These are phyloP conservation scores for Nemania bipapillata DNA, from an alignment of 2,329 filamentous ascomycete genomes.

Conservation along the genomic window DNA sequence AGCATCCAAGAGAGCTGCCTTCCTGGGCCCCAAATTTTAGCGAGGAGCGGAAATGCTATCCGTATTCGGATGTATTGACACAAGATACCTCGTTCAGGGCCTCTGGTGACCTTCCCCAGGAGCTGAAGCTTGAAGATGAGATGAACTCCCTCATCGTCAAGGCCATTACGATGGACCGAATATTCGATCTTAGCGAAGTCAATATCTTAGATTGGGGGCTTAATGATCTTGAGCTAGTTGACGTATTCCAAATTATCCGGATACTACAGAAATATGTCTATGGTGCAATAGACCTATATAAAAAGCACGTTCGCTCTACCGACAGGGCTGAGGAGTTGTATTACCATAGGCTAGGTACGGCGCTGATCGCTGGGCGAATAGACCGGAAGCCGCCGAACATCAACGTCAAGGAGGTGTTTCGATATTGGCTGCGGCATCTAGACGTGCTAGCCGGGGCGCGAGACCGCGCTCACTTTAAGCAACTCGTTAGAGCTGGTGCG, in stretches of 20 bases:
- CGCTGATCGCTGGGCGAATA: conserved; percentile 21
- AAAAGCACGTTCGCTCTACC: conserved; percentile 12
- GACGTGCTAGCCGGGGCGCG: conserved; percentile 5
- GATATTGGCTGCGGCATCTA: conserved; percentile 13
- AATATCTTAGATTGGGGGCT: conserved; percentile 25
- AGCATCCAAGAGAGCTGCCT: neutral
- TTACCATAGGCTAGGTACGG: conserved; percentile 18
- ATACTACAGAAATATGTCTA: conserved; percentile 23
- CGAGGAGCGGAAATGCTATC: conserved; percentile 22
- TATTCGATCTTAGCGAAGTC: conserved; percentile 19
- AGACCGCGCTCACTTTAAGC: neutral
- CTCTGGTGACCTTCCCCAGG: conserved; percentile 21
- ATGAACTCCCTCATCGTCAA: conserved; percentile 21
- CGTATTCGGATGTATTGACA: conserved; percentile 8
- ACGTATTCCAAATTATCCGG: conserved; percentile 6
- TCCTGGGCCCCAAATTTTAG: conserved; percentile 32
- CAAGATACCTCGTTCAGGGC: conserved; percentile 5
- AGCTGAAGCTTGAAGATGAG: conserved; percentile 3
- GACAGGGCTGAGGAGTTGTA: neutral
- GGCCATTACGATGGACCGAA: conserved; percentile 6
- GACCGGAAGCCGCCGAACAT: conserved; percentile 3
- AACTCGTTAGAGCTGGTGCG: neutral
- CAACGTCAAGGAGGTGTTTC: conserved; percentile 18
- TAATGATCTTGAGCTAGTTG: neutral
- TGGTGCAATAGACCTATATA: conserved; percentile 22